These are phyloP conservation scores for Takakia lepidozioides DNA, from an alignment of 225 moss, liverwort and hornwort genomes.

Conservation along the genomic window DNA sequence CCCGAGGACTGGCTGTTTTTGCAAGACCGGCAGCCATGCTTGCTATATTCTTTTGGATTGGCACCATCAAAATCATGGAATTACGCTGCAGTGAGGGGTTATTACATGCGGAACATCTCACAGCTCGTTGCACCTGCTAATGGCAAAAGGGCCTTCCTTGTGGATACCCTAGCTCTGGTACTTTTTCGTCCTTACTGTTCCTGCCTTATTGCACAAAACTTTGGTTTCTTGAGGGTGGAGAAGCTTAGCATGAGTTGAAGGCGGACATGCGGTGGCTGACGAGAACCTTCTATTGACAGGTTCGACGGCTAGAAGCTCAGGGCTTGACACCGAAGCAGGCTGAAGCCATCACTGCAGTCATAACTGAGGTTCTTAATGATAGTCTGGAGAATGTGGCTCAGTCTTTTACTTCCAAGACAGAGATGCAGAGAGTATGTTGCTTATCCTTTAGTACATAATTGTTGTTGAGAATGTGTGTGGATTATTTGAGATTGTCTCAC, in stretches of 20 bases:
- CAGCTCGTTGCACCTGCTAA: slow-evolving; percentile 88
- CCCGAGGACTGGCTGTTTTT: slow-evolving; percentile 39
- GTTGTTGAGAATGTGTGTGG: too few relatives aligned
- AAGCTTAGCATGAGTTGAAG: too few relatives aligned
- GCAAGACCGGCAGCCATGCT: slow-evolving; percentile 46
- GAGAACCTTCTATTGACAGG: too few relatives aligned
- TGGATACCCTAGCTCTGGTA: slow-evolving; percentile 95
- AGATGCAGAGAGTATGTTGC: slow-evolving; percentile 84
- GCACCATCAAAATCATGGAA: slow-evolving; percentile 67
- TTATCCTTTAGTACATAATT: slow-evolving; percentile 1
- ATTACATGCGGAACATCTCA: slow-evolving; percentile 80
- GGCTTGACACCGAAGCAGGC: slow-evolving; percentile 91
- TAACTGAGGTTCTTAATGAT: slow-evolving; percentile 97
- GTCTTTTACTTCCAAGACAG: slow-evolving; percentile 87
- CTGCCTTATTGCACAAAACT: too few relatives aligned
- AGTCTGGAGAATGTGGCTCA: slow-evolving; percentile 98
- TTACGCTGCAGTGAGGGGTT: slow-evolving; percentile 71
- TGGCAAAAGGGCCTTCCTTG: slow-evolving; percentile 87
- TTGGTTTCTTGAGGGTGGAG: too few relatives aligned
- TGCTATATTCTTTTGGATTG: slow-evolving; percentile 17
- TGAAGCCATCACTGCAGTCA: slow-evolving; percentile 96
- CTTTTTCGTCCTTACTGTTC: slow-evolving; percentile 2
- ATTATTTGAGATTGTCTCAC: too few relatives aligned
- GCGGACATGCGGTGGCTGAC: too few relatives aligned
- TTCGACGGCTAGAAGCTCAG: slow-evolving; percentile 89